A percentile compares a stretch with the other conserved stretches of the same genome.
These are phyloP conservation scores for Plasmodium knowlesi DNA, from an alignment of 169 alveolate species.

Conservation along the genomic window DNA sequence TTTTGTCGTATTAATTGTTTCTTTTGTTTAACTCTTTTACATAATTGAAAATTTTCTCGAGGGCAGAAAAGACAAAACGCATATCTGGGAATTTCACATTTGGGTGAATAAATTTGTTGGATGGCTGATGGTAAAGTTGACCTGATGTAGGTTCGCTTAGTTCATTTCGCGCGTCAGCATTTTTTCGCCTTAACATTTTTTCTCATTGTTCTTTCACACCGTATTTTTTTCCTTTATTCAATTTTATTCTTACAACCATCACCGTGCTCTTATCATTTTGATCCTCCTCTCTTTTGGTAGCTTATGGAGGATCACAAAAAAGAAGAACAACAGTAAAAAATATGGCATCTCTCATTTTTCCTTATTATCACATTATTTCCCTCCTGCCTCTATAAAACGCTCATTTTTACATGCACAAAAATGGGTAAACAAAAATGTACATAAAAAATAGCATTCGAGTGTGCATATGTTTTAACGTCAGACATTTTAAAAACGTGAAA, in stretches of 20 bases:
- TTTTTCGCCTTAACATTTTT: not conserved
- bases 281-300: not conserved
- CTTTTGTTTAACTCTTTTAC: not conserved
- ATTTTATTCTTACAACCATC: not conserved
- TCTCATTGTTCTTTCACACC: not conserved
- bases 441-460: not conserved
- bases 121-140: not conserved
- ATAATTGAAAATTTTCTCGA: not conserved
- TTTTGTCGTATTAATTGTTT: slow-evolving; percentile 19
- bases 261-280: not conserved
- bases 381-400: not conserved
- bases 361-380: not conserved
- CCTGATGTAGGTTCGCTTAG: not conserved
- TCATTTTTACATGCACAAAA: not conserved
- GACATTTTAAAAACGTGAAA: not conserved
- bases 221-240: not conserved
- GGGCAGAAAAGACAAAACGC: not conserved
- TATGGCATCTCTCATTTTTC: not conserved
- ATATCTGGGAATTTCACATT: not conserved
- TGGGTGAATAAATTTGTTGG: not conserved
- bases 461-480: not conserved
- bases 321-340: not conserved
- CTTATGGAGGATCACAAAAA: not conserved
- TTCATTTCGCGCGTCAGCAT: not conserved
- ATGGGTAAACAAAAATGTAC: not conserved